phyloP scores from a whole-genome alignment of 306 rosid genomes.

The Medicago ruthenica region DNA sequence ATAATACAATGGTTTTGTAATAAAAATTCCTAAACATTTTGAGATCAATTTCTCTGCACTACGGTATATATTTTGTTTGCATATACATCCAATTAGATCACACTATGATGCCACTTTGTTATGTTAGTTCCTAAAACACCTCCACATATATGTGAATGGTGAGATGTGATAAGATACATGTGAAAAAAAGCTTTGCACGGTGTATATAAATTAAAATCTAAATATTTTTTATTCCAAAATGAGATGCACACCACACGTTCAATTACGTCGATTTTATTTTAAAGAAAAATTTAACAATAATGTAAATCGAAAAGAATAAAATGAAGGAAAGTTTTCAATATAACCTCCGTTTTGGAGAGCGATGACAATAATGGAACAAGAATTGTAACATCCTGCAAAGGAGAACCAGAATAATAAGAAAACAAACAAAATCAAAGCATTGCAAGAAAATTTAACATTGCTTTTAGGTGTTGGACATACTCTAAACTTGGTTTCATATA shows the following conservation, averaged over 20 bases:
- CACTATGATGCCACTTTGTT: not conserved
- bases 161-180: not conserved
- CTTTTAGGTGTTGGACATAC: conserved; percentile 50
- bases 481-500: conserved; percentile 92
- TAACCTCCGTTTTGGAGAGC: conserved; percentile 89
- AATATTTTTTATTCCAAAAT: conserved; percentile 24
- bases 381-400: conserved; percentile 91
- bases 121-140: not conserved
- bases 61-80: not conserved
- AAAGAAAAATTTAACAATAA: conserved; percentile 5
- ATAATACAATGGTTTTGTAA: not conserved
- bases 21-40: not conserved
- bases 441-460: conserved; percentile 37
- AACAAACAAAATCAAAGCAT: conserved; percentile 21
- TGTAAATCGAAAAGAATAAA: conserved; percentile 33
- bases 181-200: not conserved
- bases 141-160: not conserved
- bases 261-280: not conserved
- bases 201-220: conserved; percentile 2
- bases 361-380: conserved; percentile 92
- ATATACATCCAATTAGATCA: not conserved
- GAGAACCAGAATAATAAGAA: conserved; percentile 44
- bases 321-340: conserved; percentile 26
- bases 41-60: not conserved
- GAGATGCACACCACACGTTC: not conserved